Conservation (phyloP, 805 yeast species). For the Candida namnaoensis region DNA sequence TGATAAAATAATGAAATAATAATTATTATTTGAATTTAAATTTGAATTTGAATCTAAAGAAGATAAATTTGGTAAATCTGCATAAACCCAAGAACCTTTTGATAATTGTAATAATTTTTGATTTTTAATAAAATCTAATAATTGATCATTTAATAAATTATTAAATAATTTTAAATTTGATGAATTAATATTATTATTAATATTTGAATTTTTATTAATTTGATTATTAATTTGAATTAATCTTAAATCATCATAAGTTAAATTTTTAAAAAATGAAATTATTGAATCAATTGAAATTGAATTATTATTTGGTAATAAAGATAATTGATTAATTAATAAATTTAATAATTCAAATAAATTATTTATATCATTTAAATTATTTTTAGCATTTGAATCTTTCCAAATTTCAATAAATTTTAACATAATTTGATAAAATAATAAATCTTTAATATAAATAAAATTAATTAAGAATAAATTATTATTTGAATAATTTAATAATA, state of each 20-base stretch:
- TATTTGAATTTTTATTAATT: slow-evolving; percentile 16
- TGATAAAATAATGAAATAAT: slow-evolving; percentile 52
- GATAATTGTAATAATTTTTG: slow-evolving; percentile 66
- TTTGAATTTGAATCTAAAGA: slow-evolving; percentile 7
- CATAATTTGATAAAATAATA: slow-evolving; percentile 48
- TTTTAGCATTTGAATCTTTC: slow-evolving; percentile 51
- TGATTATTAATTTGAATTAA: slow-evolving; percentile 36
- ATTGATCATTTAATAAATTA: slow-evolving; percentile 42
- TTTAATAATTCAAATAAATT: slow-evolving; percentile 32
- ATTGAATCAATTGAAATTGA: slow-evolving; percentile 31
- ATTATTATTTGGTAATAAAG: slow-evolving; percentile 10
- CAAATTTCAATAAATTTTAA: slow-evolving; percentile 51
- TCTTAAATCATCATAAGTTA: slow-evolving; percentile 43
- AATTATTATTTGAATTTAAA: slow-evolving; percentile 21
- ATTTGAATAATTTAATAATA: slow-evolving; percentile 37
- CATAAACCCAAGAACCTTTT: slow-evolving; percentile 75
- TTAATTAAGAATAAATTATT: slow-evolving; percentile 9
- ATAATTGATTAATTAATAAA: slow-evolving; percentile 17
- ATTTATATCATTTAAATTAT: slow-evolving; percentile 34
- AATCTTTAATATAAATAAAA: slow-evolving; percentile 40
- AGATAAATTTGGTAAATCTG: slow-evolving; percentile 38
- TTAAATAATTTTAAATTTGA: slow-evolving; percentile 42
- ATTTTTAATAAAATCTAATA: slow-evolving; percentile 62
- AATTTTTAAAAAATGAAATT: slow-evolving; percentile 29
- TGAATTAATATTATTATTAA: slow-evolving; percentile 21